phyloP scores from a whole-genome alignment of 2,329 filamentous ascomycete species.

The Epichloe aotearoae region DNA sequence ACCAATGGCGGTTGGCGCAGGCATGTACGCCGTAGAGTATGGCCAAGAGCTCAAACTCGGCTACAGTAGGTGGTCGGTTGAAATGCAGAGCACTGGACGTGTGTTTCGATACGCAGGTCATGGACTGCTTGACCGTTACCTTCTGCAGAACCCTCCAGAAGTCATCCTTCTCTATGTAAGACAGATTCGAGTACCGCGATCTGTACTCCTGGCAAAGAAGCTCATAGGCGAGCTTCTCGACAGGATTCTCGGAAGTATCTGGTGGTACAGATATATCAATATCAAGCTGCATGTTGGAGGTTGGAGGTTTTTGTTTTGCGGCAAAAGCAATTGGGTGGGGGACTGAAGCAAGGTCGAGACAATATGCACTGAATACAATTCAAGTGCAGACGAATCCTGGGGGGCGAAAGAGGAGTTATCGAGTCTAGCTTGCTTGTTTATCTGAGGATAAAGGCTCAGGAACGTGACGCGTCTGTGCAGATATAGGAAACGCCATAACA shows the following conservation, averaged over 20 bases:
- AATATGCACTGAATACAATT: too few relatives aligned
- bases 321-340: too few relatives aligned
- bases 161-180: neutral
- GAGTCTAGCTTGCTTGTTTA: too few relatives aligned
- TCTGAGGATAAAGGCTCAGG: too few relatives aligned
- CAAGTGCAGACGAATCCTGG: too few relatives aligned
- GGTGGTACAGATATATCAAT: neutral
- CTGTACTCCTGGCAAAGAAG: neutral
- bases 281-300: neutral
- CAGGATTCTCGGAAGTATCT: neutral
- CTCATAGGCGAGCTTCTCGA: neutral
- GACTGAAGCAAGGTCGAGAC: too few relatives aligned
- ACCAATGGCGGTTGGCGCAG: neutral
- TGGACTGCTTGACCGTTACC: neutral
- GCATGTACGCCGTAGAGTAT: neutral
- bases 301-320: neutral
- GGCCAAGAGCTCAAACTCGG: neutral
- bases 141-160: neutral
- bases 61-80: neutral
- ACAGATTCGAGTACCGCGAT: neutral
- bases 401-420: too few relatives aligned
- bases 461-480: too few relatives aligned
- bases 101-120: neutral
- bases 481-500: too few relatives aligned
- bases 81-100: too few relatives aligned